Conservation (phyloP, 768 basidiomycete genomes). For the Lactarius sp. region DNA sequence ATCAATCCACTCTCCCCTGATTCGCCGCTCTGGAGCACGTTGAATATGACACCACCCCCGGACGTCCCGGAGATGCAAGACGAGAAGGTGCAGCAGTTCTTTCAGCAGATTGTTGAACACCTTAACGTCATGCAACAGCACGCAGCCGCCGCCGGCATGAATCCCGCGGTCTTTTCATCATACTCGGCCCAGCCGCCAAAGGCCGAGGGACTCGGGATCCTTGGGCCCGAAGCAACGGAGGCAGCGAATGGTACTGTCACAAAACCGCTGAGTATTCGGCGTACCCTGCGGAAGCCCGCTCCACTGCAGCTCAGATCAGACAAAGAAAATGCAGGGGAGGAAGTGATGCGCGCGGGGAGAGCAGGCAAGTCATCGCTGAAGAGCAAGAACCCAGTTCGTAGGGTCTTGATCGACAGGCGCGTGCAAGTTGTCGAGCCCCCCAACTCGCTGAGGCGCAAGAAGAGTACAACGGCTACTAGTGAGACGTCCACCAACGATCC, state of each 20-base stretch:
- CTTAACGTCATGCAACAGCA: constrained; percentile 67
- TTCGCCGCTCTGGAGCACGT: constrained; percentile 32
- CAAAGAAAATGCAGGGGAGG: constrained; percentile 52
- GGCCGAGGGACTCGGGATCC: constrained; percentile 17
- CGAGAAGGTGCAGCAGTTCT: constrained; percentile 75
- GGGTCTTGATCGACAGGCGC: constrained; percentile 30
- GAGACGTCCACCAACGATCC: constrained; percentile 27
- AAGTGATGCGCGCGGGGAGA: neutral
- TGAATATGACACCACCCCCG: constrained; percentile 40
- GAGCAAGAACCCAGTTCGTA: constrained; percentile 29
- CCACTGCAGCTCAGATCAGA: constrained; percentile 33
- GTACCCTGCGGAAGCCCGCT: constrained; percentile 20
- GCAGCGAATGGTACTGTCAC: constrained; percentile 29
- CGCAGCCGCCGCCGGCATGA: constrained; percentile 29
- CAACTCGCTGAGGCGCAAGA: constrained; percentile 31
- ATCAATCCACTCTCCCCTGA: constrained; percentile 31
- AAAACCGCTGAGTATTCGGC: constrained; percentile 43
- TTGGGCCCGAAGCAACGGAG: constrained; percentile 6
- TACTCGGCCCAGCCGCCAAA: neutral
- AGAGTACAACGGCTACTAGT: constrained; percentile 30
- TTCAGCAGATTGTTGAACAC: constrained; percentile 79
- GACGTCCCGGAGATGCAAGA: constrained; percentile 69
- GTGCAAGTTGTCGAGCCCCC: constrained; percentile 54
- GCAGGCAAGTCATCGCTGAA: constrained; percentile 42
- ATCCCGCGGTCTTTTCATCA: constrained; percentile 8